Evolutionary conservation across 805 yeast species (phyloP).

Genomic region (Sugiyamaella marilandica): DNA sequence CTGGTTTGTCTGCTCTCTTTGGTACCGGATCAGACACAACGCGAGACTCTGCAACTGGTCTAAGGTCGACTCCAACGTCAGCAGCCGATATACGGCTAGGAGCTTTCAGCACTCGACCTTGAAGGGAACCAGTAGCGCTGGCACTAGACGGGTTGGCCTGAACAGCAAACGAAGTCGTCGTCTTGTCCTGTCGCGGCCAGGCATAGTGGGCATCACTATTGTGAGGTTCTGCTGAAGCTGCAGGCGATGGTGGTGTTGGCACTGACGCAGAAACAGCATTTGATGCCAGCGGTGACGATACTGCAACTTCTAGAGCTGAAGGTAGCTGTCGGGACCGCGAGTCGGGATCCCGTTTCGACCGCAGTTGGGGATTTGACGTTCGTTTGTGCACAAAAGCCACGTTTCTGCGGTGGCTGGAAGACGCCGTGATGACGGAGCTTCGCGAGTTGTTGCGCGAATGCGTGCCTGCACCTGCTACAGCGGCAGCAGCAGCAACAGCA

Average conservation of each 20-base stretch:
- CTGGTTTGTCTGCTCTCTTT: not conserved
- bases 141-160: no score
- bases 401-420: constrained; percentile 26
- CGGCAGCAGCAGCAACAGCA: not conserved
- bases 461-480: not conserved
- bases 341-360: not conserved
- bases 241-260: no score
- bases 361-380: constrained; percentile 4
- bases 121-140: no score
- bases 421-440: constrained; percentile 23
- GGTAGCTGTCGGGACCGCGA: not conserved
- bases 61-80: no score
- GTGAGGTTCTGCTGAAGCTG: no score
- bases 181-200: no score
- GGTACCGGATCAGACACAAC: constrained; percentile 12
- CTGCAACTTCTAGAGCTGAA: not conserved
- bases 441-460: constrained; percentile 22
- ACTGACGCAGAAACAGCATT: no score
- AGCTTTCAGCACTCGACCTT: no score
- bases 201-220: no score
- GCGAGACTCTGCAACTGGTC: constrained; percentile 3
- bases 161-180: no score
- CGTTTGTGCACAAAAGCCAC: constrained; percentile 21
- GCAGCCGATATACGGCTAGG: no score
- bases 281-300: no score